A percentile compares a stretch with the other conserved stretches of the same genome.
Conservation (phyloP, 176 grass and related monocot genomes). For the Miscanthus lutarioriparius region DNA sequence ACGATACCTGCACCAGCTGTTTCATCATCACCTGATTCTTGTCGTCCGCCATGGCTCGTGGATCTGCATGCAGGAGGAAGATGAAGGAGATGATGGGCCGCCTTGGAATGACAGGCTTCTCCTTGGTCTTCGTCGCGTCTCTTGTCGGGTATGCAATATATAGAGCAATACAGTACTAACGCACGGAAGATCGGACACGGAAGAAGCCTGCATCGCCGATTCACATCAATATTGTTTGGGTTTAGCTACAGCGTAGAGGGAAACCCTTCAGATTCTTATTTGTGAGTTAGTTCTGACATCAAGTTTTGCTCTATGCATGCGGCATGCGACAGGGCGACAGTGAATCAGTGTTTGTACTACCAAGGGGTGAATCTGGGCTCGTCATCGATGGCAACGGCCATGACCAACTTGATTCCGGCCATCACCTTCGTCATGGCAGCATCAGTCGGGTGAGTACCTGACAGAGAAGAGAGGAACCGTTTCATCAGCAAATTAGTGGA, state of each 20-base stretch:
- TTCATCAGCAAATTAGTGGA: neutral
- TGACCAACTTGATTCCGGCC: conserved; percentile 59
- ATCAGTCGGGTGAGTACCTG: conserved; percentile 49
- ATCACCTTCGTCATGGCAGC: conserved; percentile 76
- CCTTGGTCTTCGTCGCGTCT: conserved; percentile 62
- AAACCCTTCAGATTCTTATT: neutral
- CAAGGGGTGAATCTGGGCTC: conserved; percentile 47
- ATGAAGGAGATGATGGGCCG: conserved; percentile 28
- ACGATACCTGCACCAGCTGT: too few relatives aligned
- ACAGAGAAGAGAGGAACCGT: neutral
- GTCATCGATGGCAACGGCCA: conserved; percentile 73
- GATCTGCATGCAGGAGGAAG: conserved; percentile 38
- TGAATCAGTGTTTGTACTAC: conserved; percentile 65
- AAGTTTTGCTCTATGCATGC: neutral
- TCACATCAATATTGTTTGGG: neutral
- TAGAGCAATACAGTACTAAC: neutral
- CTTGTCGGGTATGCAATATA: conserved; percentile 51
- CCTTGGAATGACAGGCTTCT: conserved; percentile 49
- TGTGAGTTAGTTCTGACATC: neutral
- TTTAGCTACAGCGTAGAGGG: too few relatives aligned
- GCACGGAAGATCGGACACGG: neutral
- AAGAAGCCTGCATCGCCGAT: neutral
- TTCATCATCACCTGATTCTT: neutral
- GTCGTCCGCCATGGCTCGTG: neutral
- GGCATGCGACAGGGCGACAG: conserved; percentile 45